Evolutionary conservation across 305 asterid genomes (phyloP).

Genomic region (Fraxinus platypoda): DNA sequence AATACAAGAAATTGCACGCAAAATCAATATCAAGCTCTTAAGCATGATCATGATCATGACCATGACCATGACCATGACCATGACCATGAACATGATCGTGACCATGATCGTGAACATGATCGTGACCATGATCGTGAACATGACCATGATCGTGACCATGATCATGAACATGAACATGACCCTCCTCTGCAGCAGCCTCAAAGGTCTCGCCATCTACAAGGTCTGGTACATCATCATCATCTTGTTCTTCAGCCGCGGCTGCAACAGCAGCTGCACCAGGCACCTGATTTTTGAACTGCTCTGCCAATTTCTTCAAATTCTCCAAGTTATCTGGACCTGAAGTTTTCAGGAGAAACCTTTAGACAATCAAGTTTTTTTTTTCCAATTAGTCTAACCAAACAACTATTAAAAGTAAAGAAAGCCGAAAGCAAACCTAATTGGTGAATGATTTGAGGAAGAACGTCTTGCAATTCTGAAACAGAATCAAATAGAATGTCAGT

Average conservation of each 20-base stretch:
- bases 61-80: background rate
- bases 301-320: constrained; percentile 75
- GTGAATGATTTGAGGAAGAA: constrained; percentile 84
- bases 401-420: background rate
- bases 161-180: constrained; percentile 2
- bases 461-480: constrained; percentile 74
- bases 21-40: constrained; percentile 30
- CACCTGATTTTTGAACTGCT: constrained; percentile 72
- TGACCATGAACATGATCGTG: background rate
- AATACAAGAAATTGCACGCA: constrained; percentile 30
- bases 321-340: constrained; percentile 96
- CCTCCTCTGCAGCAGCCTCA: constrained; percentile 78
- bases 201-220: constrained; percentile 70
- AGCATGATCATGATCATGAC: background rate
- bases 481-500: constrained; percentile 10
- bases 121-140: background rate
- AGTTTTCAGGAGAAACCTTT: background rate
- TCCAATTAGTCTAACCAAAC: background rate
- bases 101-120: too few relatives aligned
- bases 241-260: constrained; percentile 26
- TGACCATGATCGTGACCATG: background rate
- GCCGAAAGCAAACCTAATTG: constrained; percentile 56
- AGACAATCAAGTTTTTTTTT: background rate
- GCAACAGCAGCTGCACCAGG: constrained; percentile 43
- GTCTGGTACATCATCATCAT: constrained; percentile 74